Percentiles rank a stretch among this genome's conserved stretches.
These are phyloP conservation scores for Aristolochia californica DNA, from an alignment of 164 flowering plant genomes.

Conservation along the genomic window DNA sequence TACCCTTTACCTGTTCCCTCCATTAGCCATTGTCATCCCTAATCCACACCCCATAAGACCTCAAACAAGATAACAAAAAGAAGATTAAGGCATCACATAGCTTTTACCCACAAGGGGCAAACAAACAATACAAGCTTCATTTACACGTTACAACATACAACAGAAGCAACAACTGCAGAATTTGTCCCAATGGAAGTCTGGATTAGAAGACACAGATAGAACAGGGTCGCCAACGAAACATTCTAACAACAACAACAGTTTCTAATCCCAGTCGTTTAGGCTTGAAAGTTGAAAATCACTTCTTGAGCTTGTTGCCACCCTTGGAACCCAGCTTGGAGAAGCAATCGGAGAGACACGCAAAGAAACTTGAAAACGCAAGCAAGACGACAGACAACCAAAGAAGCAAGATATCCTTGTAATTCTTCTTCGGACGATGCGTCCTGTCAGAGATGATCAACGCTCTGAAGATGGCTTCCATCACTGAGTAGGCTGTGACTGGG, in stretches of 20 bases:
- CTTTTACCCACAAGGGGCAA: no score
- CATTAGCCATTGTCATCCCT: not conserved
- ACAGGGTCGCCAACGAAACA: no score
- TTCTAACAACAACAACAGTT: no score
- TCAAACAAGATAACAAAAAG: no score
- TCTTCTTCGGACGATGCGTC: conserved; percentile 33
- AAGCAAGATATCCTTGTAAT: conserved; percentile 20
- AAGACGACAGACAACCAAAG: conserved; percentile 22
- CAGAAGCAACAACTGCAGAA: no score
- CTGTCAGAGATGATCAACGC: conserved; percentile 51
- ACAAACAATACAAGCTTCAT: no score
- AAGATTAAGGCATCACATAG: no score
- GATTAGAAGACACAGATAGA: conserved; percentile 1
- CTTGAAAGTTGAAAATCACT: no score
- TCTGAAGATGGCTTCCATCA: conserved; percentile 52
- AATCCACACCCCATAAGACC: no score
- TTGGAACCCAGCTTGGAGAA: conserved; percentile 25
- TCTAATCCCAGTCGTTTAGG: no score
- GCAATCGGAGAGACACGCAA: conserved; percentile 29
- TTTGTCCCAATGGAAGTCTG: not conserved
- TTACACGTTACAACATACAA: no score
- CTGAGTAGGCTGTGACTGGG: conserved; percentile 50
- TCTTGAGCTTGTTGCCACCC: not conserved
- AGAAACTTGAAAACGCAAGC: conserved; percentile 22
- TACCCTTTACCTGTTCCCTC: not conserved